A percentile compares a stretch with the other conserved stretches of the same genome.
Evolutionary conservation across 768 basidiomycete species (phyloP).

Genomic region (Heimioporus sp.): DNA sequence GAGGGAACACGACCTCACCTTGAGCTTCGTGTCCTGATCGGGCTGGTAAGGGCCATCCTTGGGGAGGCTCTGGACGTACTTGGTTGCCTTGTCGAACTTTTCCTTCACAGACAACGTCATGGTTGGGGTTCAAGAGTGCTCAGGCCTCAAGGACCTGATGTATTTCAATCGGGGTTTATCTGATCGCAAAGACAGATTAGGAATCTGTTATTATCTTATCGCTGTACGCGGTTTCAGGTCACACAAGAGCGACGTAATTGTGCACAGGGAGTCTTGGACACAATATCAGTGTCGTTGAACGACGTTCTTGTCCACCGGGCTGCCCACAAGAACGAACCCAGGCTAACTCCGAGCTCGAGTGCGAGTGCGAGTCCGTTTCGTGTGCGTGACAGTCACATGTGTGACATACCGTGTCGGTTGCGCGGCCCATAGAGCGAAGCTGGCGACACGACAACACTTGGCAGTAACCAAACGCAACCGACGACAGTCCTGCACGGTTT

Average conservation of each 20-base stretch:
- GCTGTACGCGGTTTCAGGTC: constrained; percentile 7
- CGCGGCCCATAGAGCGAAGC: constrained; percentile 2
- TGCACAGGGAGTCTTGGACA: no score
- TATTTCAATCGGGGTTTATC: constrained; percentile 9
- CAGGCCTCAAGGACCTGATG: no score
- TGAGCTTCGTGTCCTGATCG: constrained; percentile 68
- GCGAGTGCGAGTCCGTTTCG: neutral
- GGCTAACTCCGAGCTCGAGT: no score
- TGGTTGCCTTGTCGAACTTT: constrained; percentile 76
- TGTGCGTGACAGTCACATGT: constrained; percentile 21
- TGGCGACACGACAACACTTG: constrained; percentile 7
- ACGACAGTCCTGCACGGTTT: constrained; percentile 4
- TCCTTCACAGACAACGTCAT: constrained; percentile 50
- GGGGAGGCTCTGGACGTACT: constrained; percentile 65
- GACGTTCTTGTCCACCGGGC: no score
- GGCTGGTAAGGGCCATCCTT: constrained; percentile 75
- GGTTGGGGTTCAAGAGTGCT: constrained; percentile 19
- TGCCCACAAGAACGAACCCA: no score
- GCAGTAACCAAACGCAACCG: constrained; percentile 10
- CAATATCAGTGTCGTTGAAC: no score
- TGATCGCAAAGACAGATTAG: constrained; percentile 15
- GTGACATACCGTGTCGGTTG: constrained; percentile 23
- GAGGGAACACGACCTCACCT: constrained; percentile 47
- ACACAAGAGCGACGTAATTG: no score
- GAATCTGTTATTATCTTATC: constrained; percentile 7